phyloP scores from a whole-genome alignment of 2,329 filamentous ascomycete species.

The Geosmithia flava region DNA sequence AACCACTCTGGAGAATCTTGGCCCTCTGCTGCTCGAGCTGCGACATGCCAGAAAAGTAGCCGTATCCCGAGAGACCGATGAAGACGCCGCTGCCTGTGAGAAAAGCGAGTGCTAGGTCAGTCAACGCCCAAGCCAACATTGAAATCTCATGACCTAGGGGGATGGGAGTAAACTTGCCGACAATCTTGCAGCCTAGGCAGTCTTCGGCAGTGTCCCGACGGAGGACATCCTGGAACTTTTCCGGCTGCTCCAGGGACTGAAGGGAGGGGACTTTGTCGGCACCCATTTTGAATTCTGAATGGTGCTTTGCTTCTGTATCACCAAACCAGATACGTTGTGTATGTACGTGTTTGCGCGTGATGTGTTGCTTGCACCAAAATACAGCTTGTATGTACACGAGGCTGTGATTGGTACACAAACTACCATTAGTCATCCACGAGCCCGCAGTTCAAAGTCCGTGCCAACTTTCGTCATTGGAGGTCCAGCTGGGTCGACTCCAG shows the following conservation, averaged over 20 bases:
- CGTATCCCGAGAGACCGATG: constrained; percentile 63
- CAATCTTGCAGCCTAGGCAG: constrained; percentile 58
- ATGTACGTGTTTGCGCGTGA: not conserved
- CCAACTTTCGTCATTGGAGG: constrained; percentile 17
- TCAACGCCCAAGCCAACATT: not conserved
- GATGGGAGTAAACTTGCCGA: constrained; percentile 40
- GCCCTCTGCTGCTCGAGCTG: constrained; percentile 56
- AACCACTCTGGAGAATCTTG: constrained; percentile 56
- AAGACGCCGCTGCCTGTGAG: constrained; percentile 59
- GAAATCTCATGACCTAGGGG: too few relatives aligned
- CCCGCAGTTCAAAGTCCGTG: constrained; percentile 1
- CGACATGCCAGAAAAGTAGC: constrained; percentile 60
- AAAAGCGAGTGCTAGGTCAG: not conserved
- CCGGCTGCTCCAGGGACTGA: constrained; percentile 43
- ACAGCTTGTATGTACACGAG: too few relatives aligned
- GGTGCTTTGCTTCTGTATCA: too few relatives aligned
- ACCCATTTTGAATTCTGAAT: constrained; percentile 12
- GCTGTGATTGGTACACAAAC: not conserved
- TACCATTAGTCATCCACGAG: constrained; percentile 11
- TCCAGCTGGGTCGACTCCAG: too few relatives aligned
- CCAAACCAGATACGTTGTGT: not conserved
- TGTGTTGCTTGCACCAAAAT: not conserved
- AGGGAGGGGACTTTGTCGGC: constrained; percentile 33
- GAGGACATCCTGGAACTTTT: constrained; percentile 46
- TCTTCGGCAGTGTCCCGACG: constrained; percentile 47